Base-by-base conservation (phyloP, 768 basidiomycete species). In the Xanthoconium stramineum region DNA sequence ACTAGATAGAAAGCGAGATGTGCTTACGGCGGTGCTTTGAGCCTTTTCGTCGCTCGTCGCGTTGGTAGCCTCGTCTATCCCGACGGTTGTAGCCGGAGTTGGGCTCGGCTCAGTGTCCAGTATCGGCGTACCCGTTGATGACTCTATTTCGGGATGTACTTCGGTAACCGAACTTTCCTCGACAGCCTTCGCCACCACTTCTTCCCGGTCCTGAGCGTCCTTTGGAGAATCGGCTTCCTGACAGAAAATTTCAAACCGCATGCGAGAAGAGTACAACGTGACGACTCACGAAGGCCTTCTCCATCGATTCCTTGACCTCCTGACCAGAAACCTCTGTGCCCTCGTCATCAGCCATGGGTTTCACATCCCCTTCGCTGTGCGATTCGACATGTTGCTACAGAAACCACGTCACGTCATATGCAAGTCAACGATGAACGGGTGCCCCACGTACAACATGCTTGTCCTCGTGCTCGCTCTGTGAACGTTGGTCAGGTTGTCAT, bases 161-260 rank as follows among this genome's bases (percentile, higher is more conserved):
- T 57, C 53, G 3, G 39, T 17, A 39, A 44, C 30, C 30, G 56
- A 50, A 17, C 2, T 36, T 15, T 56, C 45, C 33, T 53, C 50
- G 40, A 29, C 40, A 29, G 56, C 52, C 50, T 49, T 45, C 12
- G 55, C 63, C 36, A 61, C 59, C 20, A 12, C 58, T 36, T 65
- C 67, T 43, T 75, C 70, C 17, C 32, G 57, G 54, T 54, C 61
- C 54, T 69, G 62, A n/a, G 72, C 65, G 20, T 66, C 62, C 43
- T 64, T 72, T 15, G 72, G 69, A 47, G 74, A 65, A 55, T 74
- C 74, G 28, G 57, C 48, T 28, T 61, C 60, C 72, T 75, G 44
- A 28, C 24, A 36, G 51, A 56, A 57, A 24, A 2, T 24, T 24
- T 4, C 62, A 35, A 59, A 36, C 43, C 36, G 7, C 8, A 38